Evolutionary conservation across 176 grass and related monocot species (phyloP).

Genomic region (Avena sativa): DNA sequence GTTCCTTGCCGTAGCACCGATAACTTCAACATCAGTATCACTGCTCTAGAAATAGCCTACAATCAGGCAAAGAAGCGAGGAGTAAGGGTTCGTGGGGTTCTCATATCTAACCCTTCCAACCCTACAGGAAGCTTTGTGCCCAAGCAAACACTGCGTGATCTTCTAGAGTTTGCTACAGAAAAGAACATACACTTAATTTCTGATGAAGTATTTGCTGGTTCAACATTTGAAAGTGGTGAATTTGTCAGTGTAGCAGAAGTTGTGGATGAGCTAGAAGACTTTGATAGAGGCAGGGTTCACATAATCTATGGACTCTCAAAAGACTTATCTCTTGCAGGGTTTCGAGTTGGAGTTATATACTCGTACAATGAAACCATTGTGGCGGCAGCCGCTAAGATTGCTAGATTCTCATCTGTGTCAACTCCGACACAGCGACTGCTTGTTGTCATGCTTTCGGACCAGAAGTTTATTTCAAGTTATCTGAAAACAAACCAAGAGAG

Average conservation of each 20-base stretch:
- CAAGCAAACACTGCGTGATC: slow-evolving; percentile 67
- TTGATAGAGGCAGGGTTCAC: slow-evolving; percentile 89
- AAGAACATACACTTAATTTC: slow-evolving; percentile 98
- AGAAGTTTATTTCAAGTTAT: slow-evolving; percentile 76
- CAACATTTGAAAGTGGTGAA: slow-evolving; percentile 61
- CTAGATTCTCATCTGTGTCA: slow-evolving; percentile 90
- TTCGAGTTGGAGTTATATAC: slow-evolving; percentile 83
- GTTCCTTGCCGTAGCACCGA: slow-evolving; percentile 92
- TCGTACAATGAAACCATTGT: slow-evolving; percentile 82
- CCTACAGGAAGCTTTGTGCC: slow-evolving; percentile 83
- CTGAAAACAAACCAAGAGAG: slow-evolving; percentile 64
- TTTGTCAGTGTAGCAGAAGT: slow-evolving; percentile 82
- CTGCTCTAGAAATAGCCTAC: slow-evolving; percentile 84
- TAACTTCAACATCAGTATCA: slow-evolving; percentile 82
- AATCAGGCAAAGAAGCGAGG: slow-evolving; percentile 91
- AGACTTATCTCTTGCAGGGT: slow-evolving; percentile 80
- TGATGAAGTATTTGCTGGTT: slow-evolving; percentile 97
- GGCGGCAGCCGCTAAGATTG: slow-evolving; percentile 74
- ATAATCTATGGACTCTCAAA: slow-evolving; percentile 91
- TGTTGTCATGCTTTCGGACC: slow-evolving; percentile 86
- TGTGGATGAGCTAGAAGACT: slow-evolving; percentile 62
- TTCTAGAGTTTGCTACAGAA: slow-evolving; percentile 75
- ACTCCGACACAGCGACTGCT: slow-evolving; percentile 67
- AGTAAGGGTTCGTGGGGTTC: slow-evolving; percentile 82
- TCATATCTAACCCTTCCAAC: slow-evolving; percentile 91